Base-by-base conservation (phyloP, 2,329 filamentous ascomycete species). In the Fusarium begoniae region DNA sequence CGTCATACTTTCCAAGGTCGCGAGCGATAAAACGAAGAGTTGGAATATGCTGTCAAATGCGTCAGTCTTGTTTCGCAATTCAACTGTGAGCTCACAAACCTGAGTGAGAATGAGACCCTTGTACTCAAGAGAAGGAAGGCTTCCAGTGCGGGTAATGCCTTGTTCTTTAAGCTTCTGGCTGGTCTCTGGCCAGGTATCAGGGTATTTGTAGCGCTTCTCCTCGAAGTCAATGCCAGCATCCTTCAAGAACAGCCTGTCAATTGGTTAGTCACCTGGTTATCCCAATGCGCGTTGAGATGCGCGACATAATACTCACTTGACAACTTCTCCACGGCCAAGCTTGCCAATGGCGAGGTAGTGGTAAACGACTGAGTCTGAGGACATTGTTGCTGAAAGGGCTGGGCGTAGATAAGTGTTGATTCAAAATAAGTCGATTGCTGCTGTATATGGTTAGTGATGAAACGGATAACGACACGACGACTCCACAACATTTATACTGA, bases 121-220 rank as follows among this genome's bases (percentile, higher is more conserved):
- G 63, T 83, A 83, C 55, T 83, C 79, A 8, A 84, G 70, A 0
- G 77, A 77, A 9, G 83, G 83, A 15, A 84, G 57, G 30, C 75
- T 75, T 13, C 81, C 81, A 11, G 82, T 84, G 35, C 72, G 70
- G 8, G 73, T 75, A 4, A 79, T 61, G 5, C 75, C 78, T 13
- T 80, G 38, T 17, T 79, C 35, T 41, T 79, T 66, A 11, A 83
- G 70, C 51, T 76, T 74, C 18, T 79, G 66, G 41, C 78, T 80
- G 8, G 68, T 74, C 22, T 63, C 61, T 3, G 62, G 38, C 74
- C 66, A 70, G 9, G 65, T 65, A 7, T 70, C 62, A 3, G 69
- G 66, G 37, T 71, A 75, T 1, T 71, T n/a, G 10, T 77, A 77
- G 8, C 65, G 72, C 11, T 67, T 56, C 9, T 77, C 73, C 20